These are phyloP conservation scores for Dryas octopetala DNA, from an alignment of 306 rosid genomes.

Conservation along the genomic window DNA sequence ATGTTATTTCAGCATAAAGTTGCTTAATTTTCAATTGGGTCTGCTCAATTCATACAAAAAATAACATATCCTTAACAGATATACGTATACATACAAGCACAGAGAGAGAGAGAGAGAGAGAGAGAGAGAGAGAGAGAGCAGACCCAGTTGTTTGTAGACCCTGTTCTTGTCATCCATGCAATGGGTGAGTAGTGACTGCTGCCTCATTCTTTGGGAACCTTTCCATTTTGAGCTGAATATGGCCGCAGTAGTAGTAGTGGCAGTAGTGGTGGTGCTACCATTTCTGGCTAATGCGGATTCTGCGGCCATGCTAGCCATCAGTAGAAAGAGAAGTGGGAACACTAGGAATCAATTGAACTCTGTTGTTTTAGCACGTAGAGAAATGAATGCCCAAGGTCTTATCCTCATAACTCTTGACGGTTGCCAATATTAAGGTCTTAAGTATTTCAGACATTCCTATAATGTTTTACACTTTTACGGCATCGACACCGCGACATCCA, in stretches of 20 bases:
- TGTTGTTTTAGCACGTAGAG: background rate
- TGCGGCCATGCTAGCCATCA: conserved; percentile 34
- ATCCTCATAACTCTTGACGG: too few species aligned
- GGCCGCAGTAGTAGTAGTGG: background rate
- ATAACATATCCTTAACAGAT: background rate
- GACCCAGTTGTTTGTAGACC: conserved; percentile 75
- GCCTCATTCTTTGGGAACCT: conserved; percentile 20
- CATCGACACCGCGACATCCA: too few species aligned
- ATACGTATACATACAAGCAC: background rate
- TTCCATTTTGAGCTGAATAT: conserved; percentile 38
- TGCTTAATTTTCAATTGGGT: conserved; percentile 4
- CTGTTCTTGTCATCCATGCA: conserved; percentile 45
- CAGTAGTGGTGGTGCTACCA: background rate
- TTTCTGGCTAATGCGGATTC: conserved; percentile 38
- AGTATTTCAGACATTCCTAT: too few species aligned
- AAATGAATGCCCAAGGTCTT: background rate
- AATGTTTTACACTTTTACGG: too few species aligned
- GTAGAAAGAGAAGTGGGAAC: background rate
- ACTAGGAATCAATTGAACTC: background rate
- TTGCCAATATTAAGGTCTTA: too few species aligned
- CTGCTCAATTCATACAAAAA: background rate
- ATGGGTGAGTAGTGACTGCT: conserved; percentile 16
- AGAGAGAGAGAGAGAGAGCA: conserved; percentile 30
- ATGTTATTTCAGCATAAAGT: background rate
- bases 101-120: background rate